Base-by-base conservation (phyloP, 139 green algal species). In the Micractinium conductrix region DNA sequence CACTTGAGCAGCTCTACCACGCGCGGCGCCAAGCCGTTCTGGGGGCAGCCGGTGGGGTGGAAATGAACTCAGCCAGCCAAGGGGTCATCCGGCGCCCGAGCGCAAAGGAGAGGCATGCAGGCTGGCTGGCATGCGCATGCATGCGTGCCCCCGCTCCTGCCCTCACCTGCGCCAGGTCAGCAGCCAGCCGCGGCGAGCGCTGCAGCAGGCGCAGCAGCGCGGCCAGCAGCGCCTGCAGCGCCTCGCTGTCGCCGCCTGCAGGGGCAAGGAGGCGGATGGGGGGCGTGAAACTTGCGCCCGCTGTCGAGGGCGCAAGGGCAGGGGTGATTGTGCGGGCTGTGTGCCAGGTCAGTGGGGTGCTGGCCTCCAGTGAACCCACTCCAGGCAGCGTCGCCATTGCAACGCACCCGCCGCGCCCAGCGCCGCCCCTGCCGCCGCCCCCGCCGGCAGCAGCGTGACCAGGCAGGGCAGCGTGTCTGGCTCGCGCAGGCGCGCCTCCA, bases 401-500 rank as follows among this genome's bases (percentile, higher is more conserved):
- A 37, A 8, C 4, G 19, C 71, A 63, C 4, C 71, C 26, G 28
- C 6, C 2, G 2, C 45, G 67, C 74, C 45, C n/a, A 33, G 44
- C 33, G 45, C 45, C 2, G 45, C 45, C 10, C 45, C 50, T 22
- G 55, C 73, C 24, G 65, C 79, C 2, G 38, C 48, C 22, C 76
- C 76, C 3, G 58, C 76, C 5, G 86, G 85, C 74, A 93, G 85
- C 72, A 96, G 83, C 37, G 84, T 71, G 72, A 95, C 91, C 78
- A 97, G 83, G 45, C 89, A 75, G 8, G 55, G 78, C 42, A 93
- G 80, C 0, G 92, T 85, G 21, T 92, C 88, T 0, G 83, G 83
- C 83, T 93, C 81, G 6, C 88, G 84, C 48, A 97, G 89, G 38
- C 87, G 76, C 2, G 79, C 79, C 88, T 96, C 93, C 50, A 96